Evolutionary conservation across 805 yeast genomes (phyloP), one percentile per base, ranked within the genome.

Genomic region (Vanderwaltozyma verrucispora): DNA sequence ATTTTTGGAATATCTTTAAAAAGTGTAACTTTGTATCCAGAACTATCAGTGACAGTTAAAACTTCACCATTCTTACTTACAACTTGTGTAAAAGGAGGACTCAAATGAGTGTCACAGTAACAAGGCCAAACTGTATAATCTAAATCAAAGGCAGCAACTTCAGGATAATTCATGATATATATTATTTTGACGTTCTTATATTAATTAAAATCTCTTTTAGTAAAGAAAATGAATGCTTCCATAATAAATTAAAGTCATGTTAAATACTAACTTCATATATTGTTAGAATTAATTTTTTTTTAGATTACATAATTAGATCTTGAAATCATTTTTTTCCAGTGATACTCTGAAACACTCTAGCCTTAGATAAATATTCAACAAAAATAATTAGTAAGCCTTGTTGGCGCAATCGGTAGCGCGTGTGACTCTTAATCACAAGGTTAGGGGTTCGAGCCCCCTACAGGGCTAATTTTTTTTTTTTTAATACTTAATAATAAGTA

Each of bases 1-100:
- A 86, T 79, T 12, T 63, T 67, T 10, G 74, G 76, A 15, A 86
- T 89, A 45, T 86, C 94, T 17, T 63, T 64, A 53, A 74, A 86
- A 35, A 85, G 69, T 0, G 73, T 54, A 13, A 83, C 60, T 30
- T 67, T 62, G 46, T 63, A 74, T 0, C 85, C 85, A 40, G 65
- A 45, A 7, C 59, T 43, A 39, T 59, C 63, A 5, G 54, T 47
- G 3, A 60, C 37, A 5, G 53, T 53, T 13, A 41, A 47, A 3
- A 58, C 59, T 37, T 56, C 58, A 17, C 60, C 59, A 32, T 52
- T 48, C 4, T 37, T 28, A 12, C 43, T 46, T 9, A 45, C 39
- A 3, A 57, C 45, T 6, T 53, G 56, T 35, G 45, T 53, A 31
- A 60, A 51, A 10, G 64, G 64, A 12, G 60, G 60, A 16, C 38